A percentile compares a stretch with the other conserved stretches of the same genome.
Evolutionary conservation across 371 early-diverging fungal species (phyloP).

Genomic region (Mucor irregularis): DNA sequence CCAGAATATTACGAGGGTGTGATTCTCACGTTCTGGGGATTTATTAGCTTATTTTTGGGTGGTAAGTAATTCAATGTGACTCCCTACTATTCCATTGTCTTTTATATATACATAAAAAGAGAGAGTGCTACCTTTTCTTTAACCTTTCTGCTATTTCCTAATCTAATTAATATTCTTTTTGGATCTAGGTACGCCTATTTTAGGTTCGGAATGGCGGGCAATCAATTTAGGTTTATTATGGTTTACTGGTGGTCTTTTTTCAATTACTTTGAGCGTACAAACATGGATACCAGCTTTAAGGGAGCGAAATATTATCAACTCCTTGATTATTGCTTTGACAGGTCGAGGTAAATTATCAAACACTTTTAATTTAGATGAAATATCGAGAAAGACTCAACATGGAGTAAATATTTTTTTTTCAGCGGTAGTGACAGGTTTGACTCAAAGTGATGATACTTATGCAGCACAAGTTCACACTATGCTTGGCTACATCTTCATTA

Average conservation of each 20-base stretch:
- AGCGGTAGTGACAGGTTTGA: slow-evolving; percentile 24
- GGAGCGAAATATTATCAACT: slow-evolving; percentile 27
- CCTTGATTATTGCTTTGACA: slow-evolving; percentile 26
- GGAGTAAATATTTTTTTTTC: not conserved
- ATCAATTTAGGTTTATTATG: slow-evolving; percentile 32
- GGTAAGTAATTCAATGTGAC: slow-evolving; percentile 6
- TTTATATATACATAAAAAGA: too few species aligned
- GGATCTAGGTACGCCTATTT: slow-evolving; percentile 18
- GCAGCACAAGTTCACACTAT: slow-evolving; percentile 29
- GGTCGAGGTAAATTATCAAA: slow-evolving; percentile 20
- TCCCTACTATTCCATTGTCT: not conserved
- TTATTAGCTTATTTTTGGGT: slow-evolving; percentile 20
- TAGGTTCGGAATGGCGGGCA: slow-evolving; percentile 30
- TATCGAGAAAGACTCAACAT: not conserved
- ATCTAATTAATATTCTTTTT: not conserved
- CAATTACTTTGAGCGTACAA: slow-evolving; percentile 29
- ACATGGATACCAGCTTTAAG: slow-evolving; percentile 28
- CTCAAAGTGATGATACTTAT: slow-evolving; percentile 28
- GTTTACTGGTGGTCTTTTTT: slow-evolving; percentile 34
- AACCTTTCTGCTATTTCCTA: not conserved
- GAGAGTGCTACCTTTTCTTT: not conserved
- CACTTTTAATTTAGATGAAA: too few species aligned
- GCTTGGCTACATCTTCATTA: slow-evolving; percentile 40
- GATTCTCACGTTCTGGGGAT: slow-evolving; percentile 40
- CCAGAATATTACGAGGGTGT: slow-evolving; percentile 51